Base-by-base conservation (phyloP, 306 rosid species). In the Delonix regia region DNA sequence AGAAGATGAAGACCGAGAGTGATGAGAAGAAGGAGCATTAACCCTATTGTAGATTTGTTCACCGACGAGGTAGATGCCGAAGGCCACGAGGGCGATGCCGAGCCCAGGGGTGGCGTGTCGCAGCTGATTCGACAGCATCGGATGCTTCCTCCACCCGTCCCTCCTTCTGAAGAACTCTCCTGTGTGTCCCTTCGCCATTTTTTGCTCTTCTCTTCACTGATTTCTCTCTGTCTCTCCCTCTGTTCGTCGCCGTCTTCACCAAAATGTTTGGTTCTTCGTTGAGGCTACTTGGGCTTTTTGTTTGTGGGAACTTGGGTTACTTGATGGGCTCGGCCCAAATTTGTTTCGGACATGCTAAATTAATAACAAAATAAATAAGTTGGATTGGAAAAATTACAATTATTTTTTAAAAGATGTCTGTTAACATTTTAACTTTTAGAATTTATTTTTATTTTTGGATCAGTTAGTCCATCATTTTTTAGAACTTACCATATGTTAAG, bases 141-240 rank as follows among this genome's bases (percentile, higher is more conserved):
- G 97, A 39, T 94, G 97, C 91, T 90, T 94, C 90, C 99, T 94
- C 97, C 99, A 94, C 38, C 57, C 91, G 63, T 94, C 97, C 81
- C 94, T 92, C 83, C 99, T 85, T 85, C 84, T 88, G 89, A 95
- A 95, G 79, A 95, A 92, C 85, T 95, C 98, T 67, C 83, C 93
- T 0, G 97, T 89, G 28, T 85, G 24, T 63, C 90, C 92, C 81
- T 78, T 85, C 49, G 86, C 87, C 91, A 86, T 86, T 66, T 24
- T 22, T 61, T 61, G 7, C 66, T 16, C 18, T 53, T 57, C 81
- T 51, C 83, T 53, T 36, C 78, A 30, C 36, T 47, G 51, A 18
- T 41, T 38, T 57, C n/a, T n/a, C n/a, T n/a, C n/a, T n/a, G n/a
- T 63, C 61, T 52, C 22, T 12, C 30, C 67, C 71, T 53, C n/a